These are phyloP conservation scores for Saccharum spontaneum DNA, from an alignment of 176 grass and related monocot genomes.

Conservation along the genomic window DNA sequence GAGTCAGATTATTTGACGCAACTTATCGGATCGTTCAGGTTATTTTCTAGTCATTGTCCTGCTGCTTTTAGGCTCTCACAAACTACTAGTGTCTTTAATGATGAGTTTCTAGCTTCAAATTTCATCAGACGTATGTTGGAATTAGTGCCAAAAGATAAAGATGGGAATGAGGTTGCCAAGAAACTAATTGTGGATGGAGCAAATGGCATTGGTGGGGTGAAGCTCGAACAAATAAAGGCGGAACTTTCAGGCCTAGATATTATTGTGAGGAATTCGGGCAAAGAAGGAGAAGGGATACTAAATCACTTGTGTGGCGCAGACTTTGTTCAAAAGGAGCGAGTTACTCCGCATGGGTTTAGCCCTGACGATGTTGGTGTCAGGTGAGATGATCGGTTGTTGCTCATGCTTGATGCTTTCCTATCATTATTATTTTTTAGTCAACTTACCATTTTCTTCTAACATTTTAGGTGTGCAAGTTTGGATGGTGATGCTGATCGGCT, in stretches of 20 bases:
- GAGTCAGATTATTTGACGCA: slow-evolving; percentile 80
- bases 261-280: slow-evolving; percentile 68
- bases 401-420: neutral
- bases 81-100: neutral
- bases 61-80: neutral
- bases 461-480: slow-evolving; percentile 91
- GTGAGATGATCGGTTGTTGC: slow-evolving; percentile 14
- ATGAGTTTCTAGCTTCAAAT: neutral
- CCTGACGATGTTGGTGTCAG: slow-evolving; percentile 61
- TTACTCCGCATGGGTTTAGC: slow-evolving; percentile 64
- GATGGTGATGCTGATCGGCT: slow-evolving; percentile 92
- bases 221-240: slow-evolving; percentile 64
- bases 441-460: slow-evolving; percentile 39
- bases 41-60: slow-evolving; percentile 8
- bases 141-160: slow-evolving; percentile 51
- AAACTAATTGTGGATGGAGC: slow-evolving; percentile 86
- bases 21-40: slow-evolving; percentile 77
- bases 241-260: slow-evolving; percentile 58
- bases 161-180: slow-evolving; percentile 22
- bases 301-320: slow-evolving; percentile 90
- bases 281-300: slow-evolving; percentile 83
- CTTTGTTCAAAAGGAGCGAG: slow-evolving; percentile 96
- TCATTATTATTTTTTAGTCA: neutral
- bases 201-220: slow-evolving; percentile 86
- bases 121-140: slow-evolving; percentile 52